Base-by-base conservation (phyloP, 2,329 filamentous ascomycete genomes). In the Fusarium odoratissimum region DNA sequence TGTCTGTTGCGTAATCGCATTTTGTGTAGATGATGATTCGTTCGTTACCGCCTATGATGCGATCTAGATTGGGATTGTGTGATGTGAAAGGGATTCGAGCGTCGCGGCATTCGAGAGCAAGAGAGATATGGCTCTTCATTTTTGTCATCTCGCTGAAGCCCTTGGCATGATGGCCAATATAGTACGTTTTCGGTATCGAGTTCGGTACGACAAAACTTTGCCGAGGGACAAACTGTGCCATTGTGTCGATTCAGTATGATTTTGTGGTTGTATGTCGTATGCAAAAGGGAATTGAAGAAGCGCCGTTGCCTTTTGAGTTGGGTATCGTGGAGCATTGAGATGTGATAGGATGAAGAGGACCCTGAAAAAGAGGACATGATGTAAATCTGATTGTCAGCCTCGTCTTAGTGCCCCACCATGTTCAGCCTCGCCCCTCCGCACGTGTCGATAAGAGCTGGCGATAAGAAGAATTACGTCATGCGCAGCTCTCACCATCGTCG, bases 51-150 rank as follows among this genome's bases (percentile, higher is more conserved):
- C 90, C 90, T 48, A 98, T 85, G 37, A 90, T 88, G 70, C 91
- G 87, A 79, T 98, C 95, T 75, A 99, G 95, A 49, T 95, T 84
- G 0, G 95, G 95, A 79, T 99, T 99, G 75, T 94, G 91, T 6
- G 94, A 96, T 1, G 95, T 95, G 14, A 98, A 84, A 0, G 96
- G 96, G 0, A 97, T 91, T 52, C 96, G 92, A 80, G 95, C 95
- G 85, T 99, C 96, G 79, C 96, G 93, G 81, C 95, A 98, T 85
- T 99, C 96, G 79, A 99, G 90, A 60, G 99, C 90, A 46, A 98
- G 90, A 78, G 95, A 93, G 77, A 98, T 93, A 71, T 90, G 91
- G 33, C 91, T 90, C 54, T 99, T 88, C 79, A 93, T 88, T 80
- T 93, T 93, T 92, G 98, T 97, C 80, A 93, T 92, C 52, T 88